Conservation (phyloP, 106 monocot species). For the Dendrobium huoshanense region DNA sequence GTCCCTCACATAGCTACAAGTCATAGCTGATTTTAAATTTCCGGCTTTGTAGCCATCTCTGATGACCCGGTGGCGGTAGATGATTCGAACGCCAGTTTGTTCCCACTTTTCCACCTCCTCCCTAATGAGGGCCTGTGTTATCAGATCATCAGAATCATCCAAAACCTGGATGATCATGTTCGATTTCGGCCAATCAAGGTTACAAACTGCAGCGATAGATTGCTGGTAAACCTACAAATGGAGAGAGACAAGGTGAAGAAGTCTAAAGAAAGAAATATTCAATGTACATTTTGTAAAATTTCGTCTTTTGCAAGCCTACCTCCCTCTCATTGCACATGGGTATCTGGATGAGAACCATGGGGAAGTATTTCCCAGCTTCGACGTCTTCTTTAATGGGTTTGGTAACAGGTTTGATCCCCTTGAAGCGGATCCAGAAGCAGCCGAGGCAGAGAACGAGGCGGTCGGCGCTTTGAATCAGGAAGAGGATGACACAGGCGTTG, state of each 20-base stretch:
- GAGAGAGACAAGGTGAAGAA: neutral
- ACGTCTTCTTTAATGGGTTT: conserved; percentile 8
- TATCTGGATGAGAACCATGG: conserved; percentile 92
- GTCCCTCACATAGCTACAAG: conserved; percentile 81
- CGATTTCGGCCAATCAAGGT: conserved; percentile 74
- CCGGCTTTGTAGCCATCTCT: conserved; percentile 93
- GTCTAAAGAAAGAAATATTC: neutral
- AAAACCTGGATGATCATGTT: conserved; percentile 81
- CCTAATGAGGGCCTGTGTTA: conserved; percentile 58
- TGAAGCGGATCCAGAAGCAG: conserved; percentile 78
- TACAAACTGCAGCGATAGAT: conserved; percentile 88
- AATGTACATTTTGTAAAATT: neutral
- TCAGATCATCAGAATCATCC: conserved; percentile 81
- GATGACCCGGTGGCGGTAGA: conserved; percentile 71
- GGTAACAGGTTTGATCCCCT: conserved; percentile 53
- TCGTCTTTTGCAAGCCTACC: conserved; percentile 27
- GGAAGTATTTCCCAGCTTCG: conserved; percentile 42
- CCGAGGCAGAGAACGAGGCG: conserved; percentile 76
- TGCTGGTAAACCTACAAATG: conserved; percentile 75
- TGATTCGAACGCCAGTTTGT: conserved; percentile 47
- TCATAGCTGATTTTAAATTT: conserved; percentile 94
- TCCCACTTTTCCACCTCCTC: conserved; percentile 91
- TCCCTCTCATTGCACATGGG: conserved; percentile 23
- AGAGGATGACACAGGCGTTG: conserved; percentile 72
- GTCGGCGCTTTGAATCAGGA: conserved; percentile 87